phyloP scores from a whole-genome alignment of 2,329 filamentous ascomycete species.

The Penicillium sp. region DNA sequence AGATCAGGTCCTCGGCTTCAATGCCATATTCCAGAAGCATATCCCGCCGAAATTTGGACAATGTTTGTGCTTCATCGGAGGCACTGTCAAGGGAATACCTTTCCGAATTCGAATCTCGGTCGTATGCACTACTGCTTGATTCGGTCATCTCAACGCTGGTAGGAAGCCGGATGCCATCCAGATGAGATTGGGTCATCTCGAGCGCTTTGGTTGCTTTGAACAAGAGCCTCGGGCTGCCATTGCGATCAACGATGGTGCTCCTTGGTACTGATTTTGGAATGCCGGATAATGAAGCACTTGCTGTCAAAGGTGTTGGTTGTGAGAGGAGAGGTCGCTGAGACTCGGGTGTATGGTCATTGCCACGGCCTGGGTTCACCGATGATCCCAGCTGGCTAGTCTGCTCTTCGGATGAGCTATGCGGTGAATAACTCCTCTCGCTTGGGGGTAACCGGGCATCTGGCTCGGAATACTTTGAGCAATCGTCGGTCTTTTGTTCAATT shows the following conservation, averaged over 20 bases:
- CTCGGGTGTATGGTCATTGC: constrained; percentile 15
- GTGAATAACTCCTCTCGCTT: constrained; percentile 4
- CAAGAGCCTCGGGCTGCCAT: constrained; percentile 37
- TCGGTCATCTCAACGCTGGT: not conserved
- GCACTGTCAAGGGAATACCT: constrained; percentile 2
- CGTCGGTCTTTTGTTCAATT: too few relatives aligned
- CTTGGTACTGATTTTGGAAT: constrained; percentile 5
- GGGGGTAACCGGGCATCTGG: too few relatives aligned
- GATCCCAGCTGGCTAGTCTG: not conserved
- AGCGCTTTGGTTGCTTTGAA: not conserved
- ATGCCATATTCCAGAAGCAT: constrained; percentile 25
- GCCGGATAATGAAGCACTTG: not conserved
- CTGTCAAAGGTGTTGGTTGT: constrained; percentile 1
- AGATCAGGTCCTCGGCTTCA: constrained; percentile 1
- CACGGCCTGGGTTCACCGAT: not conserved
- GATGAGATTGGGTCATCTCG: not conserved
- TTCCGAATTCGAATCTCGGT: constrained; percentile 7
- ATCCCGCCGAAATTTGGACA: constrained; percentile 21
- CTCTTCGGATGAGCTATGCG: constrained; percentile 1
- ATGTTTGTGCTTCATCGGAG: constrained; percentile 6
- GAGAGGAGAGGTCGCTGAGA: constrained; percentile 19
- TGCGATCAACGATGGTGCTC: constrained; percentile 34
- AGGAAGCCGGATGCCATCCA: not conserved
- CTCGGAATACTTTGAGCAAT: too few relatives aligned
- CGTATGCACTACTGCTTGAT: constrained; percentile 12